These are phyloP conservation scores for Cryptomeria japonica DNA, from an alignment of 75 land plant species.

Conservation along the genomic window DNA sequence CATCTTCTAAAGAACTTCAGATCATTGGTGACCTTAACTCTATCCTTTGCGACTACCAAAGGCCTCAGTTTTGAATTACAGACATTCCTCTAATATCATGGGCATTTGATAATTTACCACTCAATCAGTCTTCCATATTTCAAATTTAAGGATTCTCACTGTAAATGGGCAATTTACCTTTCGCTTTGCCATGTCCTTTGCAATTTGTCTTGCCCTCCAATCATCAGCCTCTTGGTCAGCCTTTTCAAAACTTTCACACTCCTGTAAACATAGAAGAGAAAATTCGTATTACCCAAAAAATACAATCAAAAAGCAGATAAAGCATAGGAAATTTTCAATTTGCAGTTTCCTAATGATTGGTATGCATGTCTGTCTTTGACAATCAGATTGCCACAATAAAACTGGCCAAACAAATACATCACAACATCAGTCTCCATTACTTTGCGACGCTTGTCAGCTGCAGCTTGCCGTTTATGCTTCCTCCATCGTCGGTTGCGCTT, in stretches of 20 bases:
- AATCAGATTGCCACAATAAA: background rate
- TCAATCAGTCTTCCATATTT: background rate
- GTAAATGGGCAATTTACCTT: conserved; percentile 49
- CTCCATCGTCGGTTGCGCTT: conserved; percentile 79
- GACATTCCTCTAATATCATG: background rate
- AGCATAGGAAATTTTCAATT: background rate
- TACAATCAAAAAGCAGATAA: background rate
- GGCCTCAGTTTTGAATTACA: background rate
- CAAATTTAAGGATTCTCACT: background rate
- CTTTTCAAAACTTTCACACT: conserved; percentile 64
- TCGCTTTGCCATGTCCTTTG: conserved; percentile 85
- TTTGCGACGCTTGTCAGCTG: conserved; percentile 65
- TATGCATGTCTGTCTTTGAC: background rate
- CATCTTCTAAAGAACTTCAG: background rate
- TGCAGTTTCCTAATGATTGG: background rate
- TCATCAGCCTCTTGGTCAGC: conserved; percentile 92
- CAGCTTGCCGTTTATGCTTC: conserved; percentile 64
- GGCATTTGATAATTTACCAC: background rate
- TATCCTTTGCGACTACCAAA: background rate
- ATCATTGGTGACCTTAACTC: background rate
- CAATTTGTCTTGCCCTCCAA: conserved; percentile 98
- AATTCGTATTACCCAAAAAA: background rate
- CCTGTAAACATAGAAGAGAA: conserved; percentile 42
- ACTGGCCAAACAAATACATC: background rate
- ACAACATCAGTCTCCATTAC: conserved; percentile 20